Evolutionary conservation across 805 yeast genomes (phyloP).

Genomic region (Candida glaebosa): DNA sequence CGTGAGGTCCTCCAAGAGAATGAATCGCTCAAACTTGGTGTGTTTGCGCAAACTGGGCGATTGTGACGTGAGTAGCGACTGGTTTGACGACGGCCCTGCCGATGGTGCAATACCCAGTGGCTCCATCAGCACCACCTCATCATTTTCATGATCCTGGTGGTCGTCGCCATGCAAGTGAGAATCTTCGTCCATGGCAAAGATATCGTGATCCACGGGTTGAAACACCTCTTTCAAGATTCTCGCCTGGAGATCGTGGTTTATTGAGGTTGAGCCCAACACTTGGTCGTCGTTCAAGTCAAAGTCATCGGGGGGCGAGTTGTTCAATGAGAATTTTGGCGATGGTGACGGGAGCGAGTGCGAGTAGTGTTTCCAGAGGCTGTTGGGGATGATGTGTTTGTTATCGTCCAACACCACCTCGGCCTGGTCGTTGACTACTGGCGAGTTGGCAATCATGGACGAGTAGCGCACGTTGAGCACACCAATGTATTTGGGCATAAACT

Average conservation of each 20-base stretch:
- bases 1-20: constrained; percentile 86
- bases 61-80: background rate
- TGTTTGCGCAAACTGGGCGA: constrained; percentile 29
- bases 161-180: constrained; percentile 10
- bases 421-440: constrained; percentile 1
- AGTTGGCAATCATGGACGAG: constrained; percentile 39
- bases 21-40: constrained; percentile 73
- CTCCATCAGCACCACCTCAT: no score
- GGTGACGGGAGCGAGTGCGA: constrained; percentile 32
- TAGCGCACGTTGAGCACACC: constrained; percentile 94
- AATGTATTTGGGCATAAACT: constrained; percentile 89
- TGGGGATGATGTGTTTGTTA: constrained; percentile 88
- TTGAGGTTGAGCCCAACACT: constrained; percentile 30
- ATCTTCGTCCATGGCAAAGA: constrained; percentile 47
- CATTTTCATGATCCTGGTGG: background rate
- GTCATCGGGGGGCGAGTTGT: background rate
- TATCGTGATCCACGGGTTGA: constrained; percentile 23
- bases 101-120: no score
- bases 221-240: constrained; percentile 38
- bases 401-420: constrained; percentile 92
- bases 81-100: background rate
- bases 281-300: constrained; percentile 6
- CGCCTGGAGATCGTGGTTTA: constrained; percentile 37
- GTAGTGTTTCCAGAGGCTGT: constrained; percentile 65
- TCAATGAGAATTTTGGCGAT: constrained; percentile 6